These are phyloP conservation scores for Aspergillus luchuensis DNA, from an alignment of 2,329 filamentous ascomycete genomes.

Conservation along the genomic window DNA sequence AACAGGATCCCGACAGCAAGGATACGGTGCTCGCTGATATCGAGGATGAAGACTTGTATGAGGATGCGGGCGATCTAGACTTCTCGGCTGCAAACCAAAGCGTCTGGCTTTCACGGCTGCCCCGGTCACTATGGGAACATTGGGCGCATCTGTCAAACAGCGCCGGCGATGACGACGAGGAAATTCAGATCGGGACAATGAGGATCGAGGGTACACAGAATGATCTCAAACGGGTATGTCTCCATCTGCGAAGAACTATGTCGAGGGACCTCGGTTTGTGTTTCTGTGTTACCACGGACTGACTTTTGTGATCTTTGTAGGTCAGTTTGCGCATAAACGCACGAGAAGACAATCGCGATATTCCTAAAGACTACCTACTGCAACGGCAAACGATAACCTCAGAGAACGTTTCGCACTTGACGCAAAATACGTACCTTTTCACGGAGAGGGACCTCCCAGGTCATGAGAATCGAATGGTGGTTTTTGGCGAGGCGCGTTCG, in stretches of 20 bases:
- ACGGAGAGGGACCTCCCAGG: conserved; percentile 90
- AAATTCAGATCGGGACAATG: conserved; percentile 79
- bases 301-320: conserved; percentile 45
- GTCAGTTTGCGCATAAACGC: conserved; percentile 71
- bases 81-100: conserved; percentile 53
- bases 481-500: conserved; percentile 49
- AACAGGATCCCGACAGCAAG: conserved; percentile 45
- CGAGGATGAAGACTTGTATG: conserved; percentile 69
- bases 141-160: conserved; percentile 62
- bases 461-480: conserved; percentile 56
- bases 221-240: conserved; percentile 50
- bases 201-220: conserved; percentile 60
- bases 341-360: conserved; percentile 66
- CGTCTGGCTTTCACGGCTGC: conserved; percentile 74
- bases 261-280: background rate
- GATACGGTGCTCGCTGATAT: conserved; percentile 37
- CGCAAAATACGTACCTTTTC: conserved; percentile 88
- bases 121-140: conserved; percentile 76
- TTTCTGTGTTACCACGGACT: conserved; percentile 2
- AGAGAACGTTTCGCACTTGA: conserved; percentile 44
- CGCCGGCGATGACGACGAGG: conserved; percentile 67
- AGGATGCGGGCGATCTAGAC: conserved; percentile 66
- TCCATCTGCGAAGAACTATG: background rate
- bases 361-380: conserved; percentile 89
- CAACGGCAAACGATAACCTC: conserved; percentile 64